These are phyloP conservation scores for Beauveria rudraprayagi DNA, from an alignment of 2,329 filamentous ascomycete species.

Conservation along the genomic window DNA sequence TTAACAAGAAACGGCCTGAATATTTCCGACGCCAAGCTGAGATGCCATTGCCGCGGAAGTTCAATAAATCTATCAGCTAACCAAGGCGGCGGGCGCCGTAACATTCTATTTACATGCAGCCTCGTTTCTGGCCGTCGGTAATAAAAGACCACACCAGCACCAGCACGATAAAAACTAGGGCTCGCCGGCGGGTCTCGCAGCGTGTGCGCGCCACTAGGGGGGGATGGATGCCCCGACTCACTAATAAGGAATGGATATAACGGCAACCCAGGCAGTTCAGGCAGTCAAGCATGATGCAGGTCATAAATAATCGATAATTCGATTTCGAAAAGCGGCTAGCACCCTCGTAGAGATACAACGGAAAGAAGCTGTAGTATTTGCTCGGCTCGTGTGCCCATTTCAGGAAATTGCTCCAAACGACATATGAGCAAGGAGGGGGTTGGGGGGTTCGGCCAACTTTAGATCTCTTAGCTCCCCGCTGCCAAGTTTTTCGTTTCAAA, in stretches of 20 bases:
- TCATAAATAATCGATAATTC: not conserved
- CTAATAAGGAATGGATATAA: not conserved
- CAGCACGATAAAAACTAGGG: not conserved
- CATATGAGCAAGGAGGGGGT: no score
- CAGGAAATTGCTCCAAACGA: not conserved
- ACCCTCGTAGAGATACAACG: not conserved
- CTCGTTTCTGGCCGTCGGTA: not conserved
- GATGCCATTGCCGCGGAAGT: not conserved
- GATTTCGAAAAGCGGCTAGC: not conserved
- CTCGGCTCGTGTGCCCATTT: not conserved
- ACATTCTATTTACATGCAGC: not conserved
- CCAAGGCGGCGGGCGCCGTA: no score
- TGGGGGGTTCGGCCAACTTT: not conserved
- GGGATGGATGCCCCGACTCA: not conserved
- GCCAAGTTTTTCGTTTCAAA: not conserved
- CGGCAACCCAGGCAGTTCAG: not conserved
- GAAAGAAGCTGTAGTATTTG: not conserved
- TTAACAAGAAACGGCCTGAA: not conserved
- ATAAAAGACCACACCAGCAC: not conserved
- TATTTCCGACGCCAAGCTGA: not conserved
- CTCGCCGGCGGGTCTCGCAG: constrained; percentile 1
- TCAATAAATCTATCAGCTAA: no score
- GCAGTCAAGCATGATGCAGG: not conserved
- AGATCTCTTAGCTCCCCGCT: not conserved
- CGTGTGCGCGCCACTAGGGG: not conserved